Evolutionary conservation across 345 rosid species (phyloP), one percentile per base, ranked within the genome.

Genomic region (Cardiospermum halicacabum): DNA sequence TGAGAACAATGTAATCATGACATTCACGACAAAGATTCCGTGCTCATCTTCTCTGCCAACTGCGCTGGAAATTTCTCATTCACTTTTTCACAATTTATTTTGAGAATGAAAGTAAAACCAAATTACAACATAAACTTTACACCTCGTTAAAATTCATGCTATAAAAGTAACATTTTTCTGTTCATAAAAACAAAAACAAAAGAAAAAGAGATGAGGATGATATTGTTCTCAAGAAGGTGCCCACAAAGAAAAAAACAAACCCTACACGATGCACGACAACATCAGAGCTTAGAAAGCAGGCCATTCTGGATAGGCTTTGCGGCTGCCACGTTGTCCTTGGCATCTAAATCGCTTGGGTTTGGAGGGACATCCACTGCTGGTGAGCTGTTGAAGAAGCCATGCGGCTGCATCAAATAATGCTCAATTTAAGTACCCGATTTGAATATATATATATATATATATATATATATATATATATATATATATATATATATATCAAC

Each of bases 381-480:
- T 0, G 91, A 88, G 79, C 84, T 77, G 56, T 85, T 88, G 70
- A 85, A 88, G 79, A 88, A 88, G 11, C 95, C 95, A 25, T 85
- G 89, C 1, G 95, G 95, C 91, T 88, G 83, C 77, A 69, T 27
- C 48, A 56, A 56, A 69, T 36, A 59, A 18, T 48, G 26, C 16
- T 19, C 25, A 30, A 32, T n/a, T 12, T 36, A 15, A 22, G 43
- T 21, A 24, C 13, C 43, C 21, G 1, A 56, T 31, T 8, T 9
- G 4, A 26, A 24, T n/a, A n/a, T 12, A 0, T n/a, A n/a, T n/a
- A n/a, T n/a, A n/a, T n/a, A n/a, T n/a, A n/a, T n/a, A n/a, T n/a
- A n/a, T n/a, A n/a, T n/a, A n/a, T n/a, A n/a, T n/a, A n/a, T n/a
- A n/a, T n/a, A n/a, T n/a, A n/a, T n/a, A n/a, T n/a, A n/a, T n/a